phyloP scores from a whole-genome alignment of 208 protist genomes.

The Kentomonas sorsogonicus region DNA sequence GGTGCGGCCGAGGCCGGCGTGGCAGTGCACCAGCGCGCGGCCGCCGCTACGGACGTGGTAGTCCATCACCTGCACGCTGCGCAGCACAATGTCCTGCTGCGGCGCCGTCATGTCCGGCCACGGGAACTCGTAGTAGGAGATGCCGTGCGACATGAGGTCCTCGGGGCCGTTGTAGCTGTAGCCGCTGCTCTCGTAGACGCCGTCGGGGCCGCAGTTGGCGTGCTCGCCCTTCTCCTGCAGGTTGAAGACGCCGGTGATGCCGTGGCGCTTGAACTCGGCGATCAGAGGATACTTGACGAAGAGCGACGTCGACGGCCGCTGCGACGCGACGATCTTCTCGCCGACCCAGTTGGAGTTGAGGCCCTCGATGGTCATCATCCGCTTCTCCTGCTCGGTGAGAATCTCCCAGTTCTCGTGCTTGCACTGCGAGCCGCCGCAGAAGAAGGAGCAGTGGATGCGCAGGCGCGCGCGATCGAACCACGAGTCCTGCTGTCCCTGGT shows the following conservation, averaged over 20 bases:
- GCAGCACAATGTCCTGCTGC: constrained; percentile 81
- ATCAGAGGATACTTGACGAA: constrained; percentile 85
- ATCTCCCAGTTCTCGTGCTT: constrained; percentile 78
- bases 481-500: constrained; percentile 66
- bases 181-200: constrained; percentile 73
- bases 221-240: constrained; percentile 90
- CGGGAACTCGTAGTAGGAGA: constrained; percentile 88
- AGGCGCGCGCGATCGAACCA: constrained; percentile 70
- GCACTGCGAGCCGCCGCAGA: constrained; percentile 78
- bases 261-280: constrained; percentile 66
- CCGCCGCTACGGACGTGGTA: constrained; percentile 82
- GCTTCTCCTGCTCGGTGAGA: constrained; percentile 36
- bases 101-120: constrained; percentile 90
- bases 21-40: constrained; percentile 89
- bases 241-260: constrained; percentile 85
- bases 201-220: constrained; percentile 85
- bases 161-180: constrained; percentile 88
- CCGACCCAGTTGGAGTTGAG: constrained; percentile 88
- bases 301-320: constrained; percentile 78
- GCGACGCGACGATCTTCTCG: constrained; percentile 78
- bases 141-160: constrained; percentile 82
- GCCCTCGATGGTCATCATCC: constrained; percentile 70
- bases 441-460: constrained; percentile 72
- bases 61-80: constrained; percentile 90
- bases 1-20: constrained; percentile 88